phyloP scores from a whole-genome alignment of 2,329 filamentous ascomycete genomes.

The Microascus cirrosus region DNA sequence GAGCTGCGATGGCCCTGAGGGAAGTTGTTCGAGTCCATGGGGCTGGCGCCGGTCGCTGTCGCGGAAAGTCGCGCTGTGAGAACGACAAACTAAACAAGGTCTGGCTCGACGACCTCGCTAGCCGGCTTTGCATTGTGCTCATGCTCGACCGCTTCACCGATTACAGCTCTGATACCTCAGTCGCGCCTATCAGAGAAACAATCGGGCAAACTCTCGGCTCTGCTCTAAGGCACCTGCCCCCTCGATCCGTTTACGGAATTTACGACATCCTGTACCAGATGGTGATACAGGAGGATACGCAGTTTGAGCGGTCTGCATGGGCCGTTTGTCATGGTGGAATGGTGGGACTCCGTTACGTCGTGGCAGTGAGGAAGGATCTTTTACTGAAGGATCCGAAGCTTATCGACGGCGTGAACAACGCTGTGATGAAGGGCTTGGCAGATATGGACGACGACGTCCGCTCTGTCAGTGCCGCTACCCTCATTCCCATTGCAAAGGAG shows the following conservation, averaged over 20 bases:
- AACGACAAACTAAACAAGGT: conserved; percentile 71
- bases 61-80: conserved; percentile 56
- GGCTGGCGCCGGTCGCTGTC: conserved; percentile 68
- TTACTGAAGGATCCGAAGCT: conserved; percentile 73
- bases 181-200: conserved; percentile 90
- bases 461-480: conserved; percentile 90
- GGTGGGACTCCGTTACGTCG: conserved; percentile 90
- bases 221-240: conserved; percentile 71
- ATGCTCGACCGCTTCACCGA: conserved; percentile 97
- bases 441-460: conserved; percentile 93
- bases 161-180: conserved; percentile 93
- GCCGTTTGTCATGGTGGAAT: conserved; percentile 96
- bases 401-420: conserved; percentile 84
- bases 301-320: conserved; percentile 68
- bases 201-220: conserved; percentile 90
- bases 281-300: conserved; percentile 80
- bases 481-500: conserved; percentile 92
- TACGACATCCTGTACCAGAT: conserved; percentile 79
- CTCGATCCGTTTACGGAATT: conserved; percentile 68
- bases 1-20: conserved; percentile 86
- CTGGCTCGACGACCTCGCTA: conserved; percentile 94
- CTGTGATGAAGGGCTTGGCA: conserved; percentile 88
- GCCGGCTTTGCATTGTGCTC: conserved; percentile 85
- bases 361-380: conserved; percentile 87
- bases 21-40: conserved; percentile 92